Evolutionary conservation across 1,284 basidiomycete species (phyloP).

Genomic region (Ceratorhiza oryzae-sativae): DNA sequence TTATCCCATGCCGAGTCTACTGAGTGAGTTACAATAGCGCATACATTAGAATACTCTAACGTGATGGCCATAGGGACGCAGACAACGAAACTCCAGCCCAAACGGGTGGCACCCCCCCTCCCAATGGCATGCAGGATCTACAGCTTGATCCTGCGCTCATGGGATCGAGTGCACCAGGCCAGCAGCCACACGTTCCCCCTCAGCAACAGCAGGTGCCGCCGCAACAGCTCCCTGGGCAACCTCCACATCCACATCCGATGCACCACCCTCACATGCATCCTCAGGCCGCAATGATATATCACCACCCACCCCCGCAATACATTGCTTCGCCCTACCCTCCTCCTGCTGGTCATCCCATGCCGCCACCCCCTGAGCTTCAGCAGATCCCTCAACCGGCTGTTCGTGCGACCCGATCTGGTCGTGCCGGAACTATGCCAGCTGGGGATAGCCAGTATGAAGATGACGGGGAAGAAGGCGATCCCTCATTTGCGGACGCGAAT

Average conservation of each 20-base stretch:
- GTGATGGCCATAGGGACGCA: neutral
- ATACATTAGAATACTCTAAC: neutral
- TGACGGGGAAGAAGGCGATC: slow-evolving; percentile 22
- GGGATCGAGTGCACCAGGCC: neutral
- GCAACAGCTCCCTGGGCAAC: slow-evolving; percentile 4
- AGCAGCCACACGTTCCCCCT: neutral
- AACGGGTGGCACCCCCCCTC: neutral
- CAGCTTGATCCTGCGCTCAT: slow-evolving; percentile 36
- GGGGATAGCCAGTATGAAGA: slow-evolving; percentile 26
- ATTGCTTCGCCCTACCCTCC: slow-evolving; percentile 26
- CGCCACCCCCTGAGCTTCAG: slow-evolving; percentile 35
- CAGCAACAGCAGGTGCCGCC: neutral
- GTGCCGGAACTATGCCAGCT: slow-evolving; percentile 1
- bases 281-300: slow-evolving; percentile 11
- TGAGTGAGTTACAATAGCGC: slow-evolving; percentile 10
- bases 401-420: slow-evolving; percentile 23
- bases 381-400: slow-evolving; percentile 28
- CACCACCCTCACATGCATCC: slow-evolving; percentile 30
- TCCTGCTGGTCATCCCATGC: slow-evolving; percentile 25
- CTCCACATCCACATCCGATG: slow-evolving; percentile 17
- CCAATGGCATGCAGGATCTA: slow-evolving; percentile 11
- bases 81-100: neutral
- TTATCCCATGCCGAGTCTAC: neutral
- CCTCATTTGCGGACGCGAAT: slow-evolving; percentile 14
- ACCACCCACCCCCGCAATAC: slow-evolving; percentile 30